Evolutionary conservation across 2,329 filamentous ascomycete species (phyloP).

Genomic region (Nemania sp.): DNA sequence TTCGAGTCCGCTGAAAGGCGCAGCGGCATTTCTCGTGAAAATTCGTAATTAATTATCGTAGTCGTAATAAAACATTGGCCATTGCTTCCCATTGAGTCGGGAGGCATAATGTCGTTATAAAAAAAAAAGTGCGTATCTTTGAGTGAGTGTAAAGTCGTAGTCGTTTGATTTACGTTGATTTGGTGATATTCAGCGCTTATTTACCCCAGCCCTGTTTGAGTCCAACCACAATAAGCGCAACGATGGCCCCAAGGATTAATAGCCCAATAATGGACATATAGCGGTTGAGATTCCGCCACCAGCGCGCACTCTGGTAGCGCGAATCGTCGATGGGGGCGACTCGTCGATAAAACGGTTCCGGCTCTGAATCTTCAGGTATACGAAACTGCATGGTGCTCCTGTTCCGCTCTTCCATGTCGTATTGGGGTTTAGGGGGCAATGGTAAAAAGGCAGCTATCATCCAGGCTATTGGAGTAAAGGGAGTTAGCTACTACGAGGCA

Average conservation of each 20-base stretch:
- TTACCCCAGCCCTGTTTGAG: constrained; percentile 62
- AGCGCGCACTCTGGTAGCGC: constrained; percentile 64
- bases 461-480: constrained; percentile 68
- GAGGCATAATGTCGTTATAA: constrained; percentile 25
- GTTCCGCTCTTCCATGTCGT: constrained; percentile 63
- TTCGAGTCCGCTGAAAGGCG: constrained; percentile 25
- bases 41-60: constrained; percentile 39
- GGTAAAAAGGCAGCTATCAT: constrained; percentile 82
- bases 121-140: constrained; percentile 20
- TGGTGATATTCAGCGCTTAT: constrained; percentile 27
- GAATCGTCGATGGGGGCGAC: constrained; percentile 57
- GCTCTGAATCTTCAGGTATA: constrained; percentile 50
- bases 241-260: constrained; percentile 64
- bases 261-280: constrained; percentile 69
- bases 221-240: constrained; percentile 65
- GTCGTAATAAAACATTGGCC: constrained; percentile 29
- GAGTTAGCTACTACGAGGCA: constrained; percentile 33
- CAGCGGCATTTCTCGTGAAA: constrained; percentile 36
- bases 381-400: constrained; percentile 57
- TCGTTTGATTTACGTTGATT: constrained; percentile 8
- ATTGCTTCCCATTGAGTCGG: constrained; percentile 16
- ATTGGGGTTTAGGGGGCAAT: constrained; percentile 69
- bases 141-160: constrained; percentile 23
- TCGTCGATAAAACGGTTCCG: constrained; percentile 49
- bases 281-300: constrained; percentile 71